Base-by-base conservation (phyloP, 2,329 filamentous ascomycete genomes). In the Hypocreales sp. region DNA sequence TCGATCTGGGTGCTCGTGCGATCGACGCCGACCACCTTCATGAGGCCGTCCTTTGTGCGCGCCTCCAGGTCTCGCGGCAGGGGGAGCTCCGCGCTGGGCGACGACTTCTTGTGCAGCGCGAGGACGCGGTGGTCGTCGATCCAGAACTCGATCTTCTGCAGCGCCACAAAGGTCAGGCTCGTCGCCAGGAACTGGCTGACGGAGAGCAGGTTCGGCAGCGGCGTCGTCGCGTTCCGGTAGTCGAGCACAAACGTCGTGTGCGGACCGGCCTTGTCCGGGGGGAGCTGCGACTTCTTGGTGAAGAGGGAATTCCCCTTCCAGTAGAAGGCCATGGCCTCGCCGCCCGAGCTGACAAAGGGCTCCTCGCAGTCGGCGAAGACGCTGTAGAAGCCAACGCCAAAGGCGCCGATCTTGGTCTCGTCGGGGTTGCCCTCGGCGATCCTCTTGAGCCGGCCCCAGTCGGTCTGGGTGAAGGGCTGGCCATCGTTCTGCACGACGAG, bases 341-440 rank as follows among this genome's bases (percentile, higher is more conserved):
- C 71, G 1, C 90, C 90, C 1, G 87, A 95, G 39, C 83, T 90
- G 37, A 98, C 80, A 46, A 98, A 95, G 1, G 90, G 90, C 41
- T 94, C 84, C 53, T 98, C 92, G 48, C 87, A 98, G 49, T 98
- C 90, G 35, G 90, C 82, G 50, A 98, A 98, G 21, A 95, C 87
- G 49, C 82, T 92, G 63, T 98, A 98, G 58, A 98, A 98, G 3
- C 90, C 90, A 18, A 98, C 90, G 39, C 90, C 90, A 49, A 98
- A 98, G 4, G 90, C 92, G 29, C 90, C 90, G 42, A 98, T 98
- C 61, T 98, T 98, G 25, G 86, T 95, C 56, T 98, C 90, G 50
- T 98, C 90, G 0, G 90, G 90, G 46, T 98, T 98, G 25, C 90
- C 92, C 51, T 98, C 90, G n/a, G 90, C 92, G 36, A 98, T 98